Percentiles rank a stretch among this genome's conserved stretches.
Evolutionary conservation across 2,329 filamentous ascomycete species (phyloP).

Genomic region (Alternaria consortialis): DNA sequence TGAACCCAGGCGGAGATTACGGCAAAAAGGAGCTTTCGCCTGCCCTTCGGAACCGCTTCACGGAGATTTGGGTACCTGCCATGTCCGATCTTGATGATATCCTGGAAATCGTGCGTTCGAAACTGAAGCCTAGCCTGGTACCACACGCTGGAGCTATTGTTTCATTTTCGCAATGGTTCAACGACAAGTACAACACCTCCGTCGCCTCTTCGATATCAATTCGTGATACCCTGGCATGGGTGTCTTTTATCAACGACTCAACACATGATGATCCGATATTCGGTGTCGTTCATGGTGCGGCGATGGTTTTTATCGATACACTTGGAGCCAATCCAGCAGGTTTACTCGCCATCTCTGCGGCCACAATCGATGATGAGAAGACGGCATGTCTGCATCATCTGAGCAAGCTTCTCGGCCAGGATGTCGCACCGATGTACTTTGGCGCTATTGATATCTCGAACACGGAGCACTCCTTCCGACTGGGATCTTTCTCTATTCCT

Average conservation of each 20-base stretch:
- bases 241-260: constrained; percentile 84
- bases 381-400: constrained; percentile 77
- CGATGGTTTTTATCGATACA: constrained; percentile 95
- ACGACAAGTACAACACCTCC: constrained; percentile 77
- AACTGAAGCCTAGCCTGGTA: constrained; percentile 67
- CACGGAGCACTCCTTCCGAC: constrained; percentile 64
- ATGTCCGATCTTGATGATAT: constrained; percentile 87
- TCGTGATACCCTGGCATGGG: constrained; percentile 91
- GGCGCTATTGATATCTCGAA: constrained; percentile 67
- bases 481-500: constrained; percentile 78
- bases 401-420: constrained; percentile 68
- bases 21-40: constrained; percentile 97
- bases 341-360: constrained; percentile 75
- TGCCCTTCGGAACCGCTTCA: constrained; percentile 93
- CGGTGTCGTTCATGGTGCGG: constrained; percentile 81
- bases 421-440: constrained; percentile 73
- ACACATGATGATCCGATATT: constrained; percentile 59
- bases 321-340: constrained; percentile 94
- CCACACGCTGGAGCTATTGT: constrained; percentile 75
- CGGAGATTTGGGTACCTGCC: constrained; percentile 96
- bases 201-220: constrained; percentile 84
- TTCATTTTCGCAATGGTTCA: constrained; percentile 93
- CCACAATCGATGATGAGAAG: constrained; percentile 75
- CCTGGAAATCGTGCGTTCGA: constrained; percentile 82
- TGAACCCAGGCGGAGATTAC: constrained; percentile 99